Base-by-base conservation (phyloP, 176 grass and related monocot species). In the Tuctoria greenei region DNA sequence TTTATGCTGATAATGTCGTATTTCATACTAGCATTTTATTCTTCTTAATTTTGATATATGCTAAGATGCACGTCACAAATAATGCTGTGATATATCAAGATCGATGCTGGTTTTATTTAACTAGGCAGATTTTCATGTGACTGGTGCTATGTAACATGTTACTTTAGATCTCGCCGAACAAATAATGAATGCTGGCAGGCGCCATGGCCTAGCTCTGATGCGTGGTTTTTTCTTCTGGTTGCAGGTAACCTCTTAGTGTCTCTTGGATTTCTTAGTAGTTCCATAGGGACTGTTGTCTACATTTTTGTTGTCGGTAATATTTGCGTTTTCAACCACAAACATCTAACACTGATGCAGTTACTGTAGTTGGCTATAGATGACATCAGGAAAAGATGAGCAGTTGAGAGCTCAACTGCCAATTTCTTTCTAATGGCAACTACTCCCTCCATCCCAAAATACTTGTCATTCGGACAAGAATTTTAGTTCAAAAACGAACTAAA, bases 191-290 rank as follows among this genome's bases (percentile, higher is more conserved):
- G 74, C 46, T 63, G 69, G 43, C 42, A 23, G 2, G 61, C 52
- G 63, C 34, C 41, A 73, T 80, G 52, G 79, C n/a, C 73, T 91
- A 78, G 79, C 76, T 87, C 81, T 96, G 59, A 85, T 96, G 86
- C 87, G 89, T 74, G 86, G 89, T 38, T 77, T 96, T 79, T 85
- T 81, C 66, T 96, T 96, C 73, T 92, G 89, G 89, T 79, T 96
- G 83, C n/a, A 90, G 89, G 89, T 96, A 85, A 35, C 10, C 26
- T 58, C 21, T 10, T 72, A 47, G 11, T 47, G 45, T 72, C 36
- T 63, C 12, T 34, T n/a, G 50, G 4, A 5, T 75, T 56, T 82
- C 14, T 31, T 77, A 65, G 56, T 57, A 73, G 46, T 72, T 12
- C 14, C 71, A 4, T 67, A 27, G n/a, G 7, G 27, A 54, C 6